Evolutionary conservation across 768 basidiomycete genomes (phyloP).

Genomic region (Asterophora parasitica): DNA sequence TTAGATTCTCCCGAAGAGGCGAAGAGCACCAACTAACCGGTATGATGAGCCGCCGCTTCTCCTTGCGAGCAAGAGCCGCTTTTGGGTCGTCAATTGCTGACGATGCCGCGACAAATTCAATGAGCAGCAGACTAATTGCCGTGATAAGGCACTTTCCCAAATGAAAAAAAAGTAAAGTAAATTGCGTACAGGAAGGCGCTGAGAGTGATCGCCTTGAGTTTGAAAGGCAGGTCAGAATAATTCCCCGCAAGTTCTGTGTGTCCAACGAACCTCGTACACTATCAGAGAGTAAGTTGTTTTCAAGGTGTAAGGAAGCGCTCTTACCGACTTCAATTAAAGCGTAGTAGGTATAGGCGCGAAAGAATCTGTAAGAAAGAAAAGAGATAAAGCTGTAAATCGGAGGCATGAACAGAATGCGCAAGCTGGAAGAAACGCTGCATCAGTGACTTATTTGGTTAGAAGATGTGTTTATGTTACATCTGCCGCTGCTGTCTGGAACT

Average conservation of each 20-base stretch:
- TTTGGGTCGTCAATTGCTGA: conserved; percentile 14
- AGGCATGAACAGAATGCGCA: conserved; percentile 85
- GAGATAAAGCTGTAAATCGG: conserved; percentile 76
- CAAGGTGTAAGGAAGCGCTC: conserved; percentile 2
- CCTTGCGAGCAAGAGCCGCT: conserved; percentile 70
- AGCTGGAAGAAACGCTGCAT: conserved; percentile 27
- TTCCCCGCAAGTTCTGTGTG: no score
- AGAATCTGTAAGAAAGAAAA: conserved; percentile 83
- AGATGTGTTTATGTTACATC: conserved; percentile 41
- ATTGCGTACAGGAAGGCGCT: conserved; percentile 72
- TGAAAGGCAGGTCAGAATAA: background rate
- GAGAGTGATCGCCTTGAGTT: conserved; percentile 63
- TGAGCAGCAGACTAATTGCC: conserved; percentile 60
- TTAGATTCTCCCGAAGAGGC: background rate
- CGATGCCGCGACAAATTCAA: conserved; percentile 72
- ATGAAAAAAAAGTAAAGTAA: conserved; percentile 21
- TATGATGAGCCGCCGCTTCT: conserved; percentile 69
- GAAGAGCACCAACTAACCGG: conserved; percentile 35
- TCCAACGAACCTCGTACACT: no score
- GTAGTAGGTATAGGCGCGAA: conserved; percentile 61
- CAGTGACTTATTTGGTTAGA: background rate
- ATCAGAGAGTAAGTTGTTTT: background rate
- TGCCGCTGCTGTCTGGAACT: conserved; percentile 73
- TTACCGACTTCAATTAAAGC: conserved; percentile 41
- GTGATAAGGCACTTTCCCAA: background rate